Base-by-base conservation (phyloP, 352 stramenopile species). In the Phytophthora kernoviae region DNA sequence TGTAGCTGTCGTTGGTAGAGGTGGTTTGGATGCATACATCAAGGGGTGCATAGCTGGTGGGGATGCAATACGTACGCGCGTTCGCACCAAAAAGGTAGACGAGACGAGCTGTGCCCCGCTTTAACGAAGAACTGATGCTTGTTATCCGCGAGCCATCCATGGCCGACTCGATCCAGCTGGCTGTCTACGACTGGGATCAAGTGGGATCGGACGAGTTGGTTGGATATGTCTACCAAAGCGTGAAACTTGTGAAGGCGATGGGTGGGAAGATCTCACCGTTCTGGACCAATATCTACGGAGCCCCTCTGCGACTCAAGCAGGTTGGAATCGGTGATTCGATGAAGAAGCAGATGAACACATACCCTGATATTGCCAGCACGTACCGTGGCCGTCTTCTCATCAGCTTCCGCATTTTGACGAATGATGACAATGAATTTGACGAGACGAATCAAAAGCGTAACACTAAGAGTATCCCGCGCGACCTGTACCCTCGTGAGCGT, bases 331-430 rank as follows among this genome's bases (percentile, higher is more conserved):
- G 81, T 4, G 75, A 84, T 44, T 78, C 73, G 8, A 73, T 87
- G 43, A 85, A 90, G 56, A 87, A 87, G 26, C 80, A 91, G 47
- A 96, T 96, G 90, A 96, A 96, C 58, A 84, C 68, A 32, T 89
- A 86, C 40, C 88, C 90, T 0, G 77, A 94, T 18, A 81, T 89
- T 40, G 88, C 81, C 10, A 93, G 81, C 12, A 93, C 84, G 1
- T 96, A 96, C 49, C 82, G 88, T 42, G 90, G 90, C 2, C 81
- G 87, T 4, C 59, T 96, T 14, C 65, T 97, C 21, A 68, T 97
- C 37, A 88, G 65, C n/a, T 66, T 91, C 32, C 68, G 77, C 14
- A 78, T 96, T 36, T 57, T 90, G 39, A 75, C 82, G 18, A 91
- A 97, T 47, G 68, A 82, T 4, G 64, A 84, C 21, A 71, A 87